Conservation (phyloP, 768 basidiomycete genomes). For the Crepidotus variabilis region DNA sequence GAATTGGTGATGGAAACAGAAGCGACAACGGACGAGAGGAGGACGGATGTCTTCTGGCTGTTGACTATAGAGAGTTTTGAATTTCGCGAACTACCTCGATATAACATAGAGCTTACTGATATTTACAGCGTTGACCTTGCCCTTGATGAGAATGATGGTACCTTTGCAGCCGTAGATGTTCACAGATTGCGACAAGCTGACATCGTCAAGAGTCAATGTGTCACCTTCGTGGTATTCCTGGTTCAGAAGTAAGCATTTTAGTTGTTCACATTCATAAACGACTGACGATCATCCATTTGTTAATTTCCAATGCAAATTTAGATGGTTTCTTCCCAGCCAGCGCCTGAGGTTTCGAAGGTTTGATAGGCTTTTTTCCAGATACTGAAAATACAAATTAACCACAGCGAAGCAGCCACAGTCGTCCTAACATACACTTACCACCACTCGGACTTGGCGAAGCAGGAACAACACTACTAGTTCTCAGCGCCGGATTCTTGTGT, state of each 20-base stretch:
- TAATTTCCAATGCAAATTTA: slow-evolving; percentile 87
- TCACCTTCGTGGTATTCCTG: slow-evolving; percentile 95
- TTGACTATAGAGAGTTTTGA: slow-evolving; percentile 53
- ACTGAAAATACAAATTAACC: not conserved
- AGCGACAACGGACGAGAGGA: slow-evolving; percentile 93
- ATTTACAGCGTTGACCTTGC: slow-evolving; percentile 93
- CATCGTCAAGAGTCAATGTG: slow-evolving; percentile 68
- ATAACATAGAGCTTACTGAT: slow-evolving; percentile 55
- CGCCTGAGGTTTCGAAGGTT: slow-evolving; percentile 81
- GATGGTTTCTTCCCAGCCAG: slow-evolving; percentile 88
- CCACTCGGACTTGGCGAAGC: slow-evolving; percentile 29
- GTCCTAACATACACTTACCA: slow-evolving; percentile 13
- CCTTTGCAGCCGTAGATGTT: slow-evolving; percentile 92
- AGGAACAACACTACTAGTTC: slow-evolving; percentile 56
- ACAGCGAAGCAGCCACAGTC: not conserved
- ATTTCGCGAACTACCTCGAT: not conserved
- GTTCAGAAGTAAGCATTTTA: not conserved
- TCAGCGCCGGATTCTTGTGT: slow-evolving; percentile 92
- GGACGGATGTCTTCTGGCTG: slow-evolving; percentile 81
- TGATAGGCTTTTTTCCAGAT: slow-evolving; percentile 63
- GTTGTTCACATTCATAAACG: not conserved
- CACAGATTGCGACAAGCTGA: slow-evolving; percentile 76
- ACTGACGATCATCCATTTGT: slow-evolving; percentile 88
- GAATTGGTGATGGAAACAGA: slow-evolving; percentile 85
- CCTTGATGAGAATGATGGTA: slow-evolving; percentile 76